Base-by-base conservation (phyloP, 106 monocot genomes). In the Ottelia alismoides region DNA sequence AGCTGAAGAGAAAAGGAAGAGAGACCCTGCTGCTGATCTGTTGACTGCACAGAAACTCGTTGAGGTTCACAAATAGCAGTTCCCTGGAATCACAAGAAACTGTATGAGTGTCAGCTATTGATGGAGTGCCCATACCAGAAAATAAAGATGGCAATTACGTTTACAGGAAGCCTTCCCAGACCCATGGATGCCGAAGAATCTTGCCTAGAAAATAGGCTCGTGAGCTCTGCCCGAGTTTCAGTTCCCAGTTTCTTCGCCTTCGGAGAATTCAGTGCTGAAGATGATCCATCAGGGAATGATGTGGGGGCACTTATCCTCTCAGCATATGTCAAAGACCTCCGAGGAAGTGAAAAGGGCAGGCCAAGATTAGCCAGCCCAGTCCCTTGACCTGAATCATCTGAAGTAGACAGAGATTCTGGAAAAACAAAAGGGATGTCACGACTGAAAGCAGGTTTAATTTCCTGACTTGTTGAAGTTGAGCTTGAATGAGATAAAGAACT, bases 1-100 rank as follows among this genome's bases (percentile, higher is more conserved):
- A 85, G 60, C 72, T 91, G 84, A 60, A 85, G 78, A 16, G 78
- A 85, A 65, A 91, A 91, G 20, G 91, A 85, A 28, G 88, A 78
- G 53, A 67, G 54, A 18, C 70, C 74, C 20, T 31, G 61, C 20
- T 73, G 76, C 68, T 69, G 78, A 60, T 91, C 85, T 35, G 63
- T n/a, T 27, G 69, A 55, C 18, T 64, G 72, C 68, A 54, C 60
- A 51, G 60, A 20, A 25, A 53, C 27, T 21, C 30, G 53, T 56
- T 58, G 27, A 2, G 50, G 21, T 50, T 74, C n/a, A n/a, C n/a
- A 74, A 52, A 69, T 51, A 28, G 61, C 25, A 9, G 57, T 47
- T 31, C 78, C 91, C 81, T 85, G n/a, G n/a, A n/a, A n/a, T 6
- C 59, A 23, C 18, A 43, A 53, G n/a, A n/a, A n/a, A n/a, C n/a